phyloP scores from a whole-genome alignment of 2,329 filamentous ascomycete genomes.

The Trichoderma breve region DNA sequence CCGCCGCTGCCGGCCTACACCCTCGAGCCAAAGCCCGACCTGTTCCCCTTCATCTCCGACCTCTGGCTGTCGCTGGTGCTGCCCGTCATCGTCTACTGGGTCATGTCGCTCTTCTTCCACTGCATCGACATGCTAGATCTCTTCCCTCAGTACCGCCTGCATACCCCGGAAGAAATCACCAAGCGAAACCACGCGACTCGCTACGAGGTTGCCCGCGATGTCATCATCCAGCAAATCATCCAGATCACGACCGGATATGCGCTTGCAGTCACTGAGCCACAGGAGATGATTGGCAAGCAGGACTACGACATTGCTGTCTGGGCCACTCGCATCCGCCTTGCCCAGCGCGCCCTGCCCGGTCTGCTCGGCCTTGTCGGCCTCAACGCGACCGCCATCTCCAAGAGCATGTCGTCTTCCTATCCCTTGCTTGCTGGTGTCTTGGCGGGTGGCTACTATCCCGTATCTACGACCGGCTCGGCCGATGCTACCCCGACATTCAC shows the following conservation, averaged over 20 bases:
- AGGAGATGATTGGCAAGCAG: constrained; percentile 72
- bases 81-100: constrained; percentile 86
- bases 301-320: constrained; percentile 86
- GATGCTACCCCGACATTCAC: constrained; percentile 69
- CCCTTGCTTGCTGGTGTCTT: constrained; percentile 73
- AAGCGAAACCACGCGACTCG: constrained; percentile 84
- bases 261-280: constrained; percentile 69
- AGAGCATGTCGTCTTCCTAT: constrained; percentile 68
- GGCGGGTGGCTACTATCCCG: constrained; percentile 78
- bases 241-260: constrained; percentile 71
- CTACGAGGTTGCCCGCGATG: constrained; percentile 84
- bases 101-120: constrained; percentile 82
- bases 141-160: constrained; percentile 87
- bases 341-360: constrained; percentile 73
- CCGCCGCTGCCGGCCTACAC: constrained; percentile 85
- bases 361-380: constrained; percentile 71
- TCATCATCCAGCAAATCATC: constrained; percentile 86
- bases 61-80: constrained; percentile 72
- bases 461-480: constrained; percentile 53
- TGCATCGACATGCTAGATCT: constrained; percentile 79
- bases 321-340: constrained; percentile 77
- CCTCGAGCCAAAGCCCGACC: constrained; percentile 64
- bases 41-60: constrained; percentile 78
- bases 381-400: constrained; percentile 71
- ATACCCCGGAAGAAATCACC: constrained; percentile 87